Evolutionary conservation across 768 basidiomycete genomes (phyloP), one percentile per base, ranked within the genome.

Genomic region (Agaricus subrufescens): DNA sequence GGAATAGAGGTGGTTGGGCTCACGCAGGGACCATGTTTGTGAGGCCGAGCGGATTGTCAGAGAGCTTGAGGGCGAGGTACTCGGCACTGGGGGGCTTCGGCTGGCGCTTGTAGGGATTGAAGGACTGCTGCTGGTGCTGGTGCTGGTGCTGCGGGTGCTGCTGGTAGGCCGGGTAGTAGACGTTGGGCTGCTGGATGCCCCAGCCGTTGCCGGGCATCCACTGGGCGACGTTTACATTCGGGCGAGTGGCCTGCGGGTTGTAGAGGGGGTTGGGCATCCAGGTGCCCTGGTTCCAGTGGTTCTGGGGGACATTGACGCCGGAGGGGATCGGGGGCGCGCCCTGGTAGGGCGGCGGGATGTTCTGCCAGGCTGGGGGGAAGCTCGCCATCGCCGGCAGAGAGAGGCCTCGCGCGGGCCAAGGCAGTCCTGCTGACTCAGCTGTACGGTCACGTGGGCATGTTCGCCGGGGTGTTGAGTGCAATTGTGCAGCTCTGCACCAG

Each of bases 21-120:
- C 62, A 86, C 87, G 76, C 76, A 54, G 80, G 79, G 43, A 86
- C 76, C 84, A 89, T 86, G 50, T 81, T 76, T 58, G 78, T 72
- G 23, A 91, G 73, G 31, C 84, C 85, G 4, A 91, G 70, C 0
- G 84, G 83, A 66, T 91, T 90, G 48, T 84, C 75, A 1, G 72
- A 63, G 27, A 91, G 67, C 62, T 77, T 66, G 3, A 79, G 80
- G 3, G 78, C 76, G 66, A 86, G 80, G 67, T 91, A 91, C 56
- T 81, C 83, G 1, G 80, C 79, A 60, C 84, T 85, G 4, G 85
- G 81, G 0, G 78, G 77, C 43, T 76, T 81, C n/a, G 82, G 77
- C 10, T 73, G 63, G 19, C 84, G 82, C 65, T 88, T 89, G 73
- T 82, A 83, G 0, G 88, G 88, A 55, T 87, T 85, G 59, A 68